These are phyloP conservation scores for Phaeosphaeriaceae sp. DNA, from an alignment of 2,329 filamentous ascomycete species.

Conservation along the genomic window DNA sequence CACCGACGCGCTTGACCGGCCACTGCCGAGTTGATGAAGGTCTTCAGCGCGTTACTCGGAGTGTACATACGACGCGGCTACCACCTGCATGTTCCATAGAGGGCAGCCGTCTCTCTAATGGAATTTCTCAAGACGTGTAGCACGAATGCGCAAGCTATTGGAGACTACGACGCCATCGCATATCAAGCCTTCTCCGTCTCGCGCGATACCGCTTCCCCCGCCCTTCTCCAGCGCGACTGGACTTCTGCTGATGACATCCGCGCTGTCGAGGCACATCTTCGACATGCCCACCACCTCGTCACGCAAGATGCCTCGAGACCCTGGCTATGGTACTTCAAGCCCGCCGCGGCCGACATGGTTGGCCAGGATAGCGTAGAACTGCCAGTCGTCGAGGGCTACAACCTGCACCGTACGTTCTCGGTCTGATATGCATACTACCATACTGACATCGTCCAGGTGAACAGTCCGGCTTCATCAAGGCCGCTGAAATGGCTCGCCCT, in stretches of 20 bases:
- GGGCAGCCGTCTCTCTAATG: constrained; percentile 43
- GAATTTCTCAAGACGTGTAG: constrained; percentile 48
- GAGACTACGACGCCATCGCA: constrained; percentile 47
- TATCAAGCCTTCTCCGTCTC: constrained; percentile 46
- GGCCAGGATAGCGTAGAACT: constrained; percentile 28
- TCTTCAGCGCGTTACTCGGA: constrained; percentile 42
- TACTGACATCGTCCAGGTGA: constrained; percentile 39
- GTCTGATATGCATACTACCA: neutral
- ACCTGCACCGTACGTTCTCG: constrained; percentile 36
- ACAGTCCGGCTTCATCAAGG: constrained; percentile 42
- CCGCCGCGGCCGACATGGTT: constrained; percentile 30
- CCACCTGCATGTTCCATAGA: constrained; percentile 48
- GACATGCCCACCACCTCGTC: constrained; percentile 35
- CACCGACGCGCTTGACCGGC: constrained; percentile 17
- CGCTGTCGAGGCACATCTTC: constrained; percentile 39
- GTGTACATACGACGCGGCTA: constrained; percentile 45
- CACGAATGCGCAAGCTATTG: constrained; percentile 50
- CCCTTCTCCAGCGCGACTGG: constrained; percentile 22
- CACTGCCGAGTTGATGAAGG: constrained; percentile 46
- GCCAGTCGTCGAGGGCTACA: constrained; percentile 38
- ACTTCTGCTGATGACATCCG: constrained; percentile 34
- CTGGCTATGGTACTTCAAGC: constrained; percentile 46
- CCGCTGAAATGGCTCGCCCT: constrained; percentile 41
- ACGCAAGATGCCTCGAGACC: constrained; percentile 38
- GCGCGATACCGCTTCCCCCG: constrained; percentile 23